These are phyloP conservation scores for Aureoboletus auriporus DNA, from an alignment of 768 basidiomycete species.

Conservation along the genomic window DNA sequence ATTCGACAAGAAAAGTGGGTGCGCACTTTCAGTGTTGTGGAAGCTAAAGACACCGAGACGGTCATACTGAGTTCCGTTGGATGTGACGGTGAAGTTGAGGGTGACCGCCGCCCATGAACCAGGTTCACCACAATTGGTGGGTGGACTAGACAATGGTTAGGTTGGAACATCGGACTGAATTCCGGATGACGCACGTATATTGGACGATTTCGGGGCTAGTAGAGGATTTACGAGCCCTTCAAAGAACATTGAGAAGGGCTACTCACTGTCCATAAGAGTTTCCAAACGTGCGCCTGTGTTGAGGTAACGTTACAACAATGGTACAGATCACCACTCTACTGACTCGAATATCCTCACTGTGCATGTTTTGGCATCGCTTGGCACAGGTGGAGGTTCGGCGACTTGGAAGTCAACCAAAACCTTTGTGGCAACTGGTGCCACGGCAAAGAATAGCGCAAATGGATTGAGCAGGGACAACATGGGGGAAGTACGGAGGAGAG, in stretches of 20 bases:
- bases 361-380: slow-evolving; percentile 55
- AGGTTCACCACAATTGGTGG: slow-evolving; percentile 62
- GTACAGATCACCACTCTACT: slow-evolving; percentile 13
- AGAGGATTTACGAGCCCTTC: background rate
- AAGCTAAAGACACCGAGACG: slow-evolving; percentile 71
- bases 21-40: slow-evolving; percentile 71
- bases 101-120: slow-evolving; percentile 76
- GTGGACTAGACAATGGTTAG: slow-evolving; percentile 46
- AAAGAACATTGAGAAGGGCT: background rate
- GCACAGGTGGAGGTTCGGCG: slow-evolving; percentile 67
- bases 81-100: slow-evolving; percentile 73
- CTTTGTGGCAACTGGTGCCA: slow-evolving; percentile 17
- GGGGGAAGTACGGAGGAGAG: too few relatives aligned
- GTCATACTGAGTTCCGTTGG: slow-evolving; percentile 75
- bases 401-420: slow-evolving; percentile 65
- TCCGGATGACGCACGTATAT: slow-evolving; percentile 41
- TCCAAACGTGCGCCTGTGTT: slow-evolving; percentile 61
- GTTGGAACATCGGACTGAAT: background rate
- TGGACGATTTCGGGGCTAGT: slow-evolving; percentile 60
- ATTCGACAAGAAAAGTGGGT: background rate
- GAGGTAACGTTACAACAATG: background rate
- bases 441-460: slow-evolving; percentile 11
- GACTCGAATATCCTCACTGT: slow-evolving; percentile 63
- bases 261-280: slow-evolving; percentile 65
- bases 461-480: slow-evolving; percentile 18